Conservation (phyloP, 2,329 filamentous ascomycete genomes). For the Hypomyces rosellus region DNA sequence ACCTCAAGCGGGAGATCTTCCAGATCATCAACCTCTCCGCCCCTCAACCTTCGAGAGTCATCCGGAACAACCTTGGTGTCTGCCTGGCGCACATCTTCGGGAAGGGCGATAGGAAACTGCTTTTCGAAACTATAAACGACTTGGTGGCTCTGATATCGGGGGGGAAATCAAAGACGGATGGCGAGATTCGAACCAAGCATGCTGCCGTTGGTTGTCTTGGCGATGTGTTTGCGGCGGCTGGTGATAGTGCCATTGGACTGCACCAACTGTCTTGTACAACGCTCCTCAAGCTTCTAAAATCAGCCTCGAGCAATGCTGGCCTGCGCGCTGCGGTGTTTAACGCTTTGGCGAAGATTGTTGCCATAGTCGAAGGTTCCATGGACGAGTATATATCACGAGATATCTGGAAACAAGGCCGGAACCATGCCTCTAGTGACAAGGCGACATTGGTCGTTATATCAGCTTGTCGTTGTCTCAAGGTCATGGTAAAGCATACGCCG, state of each 20-base stretch:
- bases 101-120: conserved; percentile 80
- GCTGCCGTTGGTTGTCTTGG: conserved; percentile 83
- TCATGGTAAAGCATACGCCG: conserved; percentile 62
- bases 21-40: conserved; percentile 83
- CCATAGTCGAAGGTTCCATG: conserved; percentile 67
- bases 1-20: conserved; percentile 89
- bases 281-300: conserved; percentile 73
- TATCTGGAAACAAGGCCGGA: conserved; percentile 86
- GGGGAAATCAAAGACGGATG: conserved; percentile 68
- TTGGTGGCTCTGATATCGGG: conserved; percentile 65
- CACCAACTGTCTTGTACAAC: conserved; percentile 68
- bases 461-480: conserved; percentile 72
- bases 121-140: conserved; percentile 94
- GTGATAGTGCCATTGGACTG: conserved; percentile 83
- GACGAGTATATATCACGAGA: conserved; percentile 84
- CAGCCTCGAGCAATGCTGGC: conserved; percentile 72
- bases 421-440: conserved; percentile 71
- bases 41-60: conserved; percentile 78
- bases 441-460: conserved; percentile 71
- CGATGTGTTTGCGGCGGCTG: conserved; percentile 83
- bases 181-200: conserved; percentile 74
- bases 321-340: conserved; percentile 72
- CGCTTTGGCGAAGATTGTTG: conserved; percentile 67
- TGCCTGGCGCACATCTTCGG: conserved; percentile 78
- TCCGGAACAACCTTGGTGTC: conserved; percentile 81